Evolutionary conservation across 306 rosid genomes (phyloP).

Genomic region (Herpetospermum pedunculosum): DNA sequence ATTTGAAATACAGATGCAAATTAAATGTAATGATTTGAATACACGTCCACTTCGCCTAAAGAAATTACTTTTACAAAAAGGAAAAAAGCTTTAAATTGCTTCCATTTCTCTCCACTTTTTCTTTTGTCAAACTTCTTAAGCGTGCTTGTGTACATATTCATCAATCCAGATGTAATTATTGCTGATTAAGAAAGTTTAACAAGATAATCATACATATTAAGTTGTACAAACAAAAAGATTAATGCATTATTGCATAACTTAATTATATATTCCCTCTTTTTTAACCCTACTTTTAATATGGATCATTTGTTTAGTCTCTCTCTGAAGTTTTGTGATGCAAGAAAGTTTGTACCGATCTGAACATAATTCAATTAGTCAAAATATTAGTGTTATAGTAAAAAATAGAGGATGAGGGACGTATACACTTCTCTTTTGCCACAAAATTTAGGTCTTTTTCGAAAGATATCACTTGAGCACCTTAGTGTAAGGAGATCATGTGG

Average conservation of each 20-base stretch:
- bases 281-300: background rate
- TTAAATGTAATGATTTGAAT: constrained; percentile 4
- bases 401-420: background rate
- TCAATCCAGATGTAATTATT: background rate
- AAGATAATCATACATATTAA: background rate
- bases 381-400: background rate
- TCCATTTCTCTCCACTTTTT: background rate
- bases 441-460: background rate
- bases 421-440: background rate
- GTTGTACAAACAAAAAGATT: background rate
- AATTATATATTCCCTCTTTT: background rate
- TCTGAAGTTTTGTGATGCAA: background rate
- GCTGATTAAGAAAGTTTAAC: background rate
- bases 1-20: background rate
- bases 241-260: background rate
- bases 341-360: background rate
- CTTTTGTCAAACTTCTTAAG: constrained; percentile 5
- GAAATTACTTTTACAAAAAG: constrained; percentile 1
- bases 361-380: background rate
- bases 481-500: background rate
- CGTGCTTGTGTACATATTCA: constrained; percentile 7
- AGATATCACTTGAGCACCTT: background rate
- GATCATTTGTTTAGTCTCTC: background rate
- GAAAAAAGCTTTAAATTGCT: background rate
- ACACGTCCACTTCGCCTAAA: background rate